Evolutionary conservation across 352 stramenopile species (phyloP).

Genomic region (Aphanomyces invadans): DNA sequence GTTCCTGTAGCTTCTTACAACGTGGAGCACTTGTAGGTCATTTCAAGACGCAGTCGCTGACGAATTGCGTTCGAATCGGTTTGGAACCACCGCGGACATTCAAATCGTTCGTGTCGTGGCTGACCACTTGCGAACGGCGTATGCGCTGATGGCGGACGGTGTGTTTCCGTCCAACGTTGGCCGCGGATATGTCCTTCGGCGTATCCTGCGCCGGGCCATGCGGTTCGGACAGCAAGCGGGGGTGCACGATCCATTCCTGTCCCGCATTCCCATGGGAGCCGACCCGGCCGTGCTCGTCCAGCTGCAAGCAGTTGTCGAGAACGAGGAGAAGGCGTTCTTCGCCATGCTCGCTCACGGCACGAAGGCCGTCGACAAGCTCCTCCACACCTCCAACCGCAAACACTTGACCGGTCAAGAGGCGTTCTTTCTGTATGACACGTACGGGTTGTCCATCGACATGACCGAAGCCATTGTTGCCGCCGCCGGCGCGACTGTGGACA

Average conservation of each 20-base stretch:
- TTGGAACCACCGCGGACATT: slow-evolving; percentile 47
- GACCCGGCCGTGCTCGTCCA: slow-evolving; percentile 36
- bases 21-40: too few relatives aligned
- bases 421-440: slow-evolving; percentile 70
- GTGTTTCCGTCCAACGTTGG: slow-evolving; percentile 94
- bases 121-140: slow-evolving; percentile 93
- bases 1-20: too few relatives aligned
- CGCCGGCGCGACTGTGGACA: slow-evolving; percentile 48
- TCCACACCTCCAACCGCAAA: slow-evolving; percentile 27
- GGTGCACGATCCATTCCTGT: slow-evolving; percentile 45
- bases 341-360: slow-evolving; percentile 60
- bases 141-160: slow-evolving; percentile 91
- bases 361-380: slow-evolving; percentile 52
- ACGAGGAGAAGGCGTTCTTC: slow-evolving; percentile 63
- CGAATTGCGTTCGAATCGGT: slow-evolving; percentile 27
- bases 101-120: slow-evolving; percentile 85
- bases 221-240: slow-evolving; percentile 55
- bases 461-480: slow-evolving; percentile 59
- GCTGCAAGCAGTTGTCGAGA: slow-evolving; percentile 56
- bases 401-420: slow-evolving; percentile 44
- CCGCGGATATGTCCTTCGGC: slow-evolving; percentile 92
- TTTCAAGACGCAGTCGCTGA: background rate
- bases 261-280: slow-evolving; percentile 43
- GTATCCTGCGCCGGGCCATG: slow-evolving; percentile 89
- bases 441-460: slow-evolving; percentile 69